Evolutionary conservation across 2,329 filamentous ascomycete genomes (phyloP).

Genomic region (Neospermospora avenae): DNA sequence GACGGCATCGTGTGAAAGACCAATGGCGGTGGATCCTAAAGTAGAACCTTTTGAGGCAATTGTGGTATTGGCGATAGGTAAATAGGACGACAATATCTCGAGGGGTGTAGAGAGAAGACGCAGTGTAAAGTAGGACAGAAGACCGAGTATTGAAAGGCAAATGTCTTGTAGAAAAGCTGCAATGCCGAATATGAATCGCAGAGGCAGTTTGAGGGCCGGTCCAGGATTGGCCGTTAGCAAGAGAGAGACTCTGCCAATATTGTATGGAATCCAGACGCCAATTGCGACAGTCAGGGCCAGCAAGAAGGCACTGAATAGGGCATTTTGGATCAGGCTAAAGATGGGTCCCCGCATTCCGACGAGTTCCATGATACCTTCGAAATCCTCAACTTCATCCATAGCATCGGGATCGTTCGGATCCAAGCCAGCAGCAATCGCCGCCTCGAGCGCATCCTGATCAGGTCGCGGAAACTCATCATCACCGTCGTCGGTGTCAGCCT

Average conservation of each 20-base stretch:
- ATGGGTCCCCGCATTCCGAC: slow-evolving; percentile 95
- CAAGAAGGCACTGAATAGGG: slow-evolving; percentile 87
- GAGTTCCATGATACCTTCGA: slow-evolving; percentile 93
- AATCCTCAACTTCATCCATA: slow-evolving; percentile 84
- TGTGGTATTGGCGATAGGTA: slow-evolving; percentile 1
- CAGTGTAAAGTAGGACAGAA: slow-evolving; percentile 40
- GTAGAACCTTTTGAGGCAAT: slow-evolving; percentile 2
- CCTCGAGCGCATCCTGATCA: slow-evolving; percentile 59
- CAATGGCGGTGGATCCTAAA: slow-evolving; percentile 20
- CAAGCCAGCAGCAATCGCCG: slow-evolving; percentile 63
- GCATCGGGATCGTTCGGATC: slow-evolving; percentile 75
- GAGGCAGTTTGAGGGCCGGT: slow-evolving; percentile 62
- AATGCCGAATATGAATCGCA: slow-evolving; percentile 67
- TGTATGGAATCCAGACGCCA: slow-evolving; percentile 88
- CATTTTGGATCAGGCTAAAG: slow-evolving; percentile 87
- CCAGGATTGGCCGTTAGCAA: slow-evolving; percentile 77
- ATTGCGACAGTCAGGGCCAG: slow-evolving; percentile 82
- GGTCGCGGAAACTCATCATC: slow-evolving; percentile 38
- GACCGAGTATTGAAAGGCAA: slow-evolving; percentile 61
- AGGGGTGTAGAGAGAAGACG: slow-evolving; percentile 21
- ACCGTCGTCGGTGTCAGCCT: slow-evolving; percentile 27
- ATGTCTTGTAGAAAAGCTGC: slow-evolving; percentile 80
- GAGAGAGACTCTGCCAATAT: slow-evolving; percentile 81
- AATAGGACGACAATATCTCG: slow-evolving; percentile 17
- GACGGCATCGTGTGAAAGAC: slow-evolving; percentile 29